Evolutionary conservation across 768 basidiomycete species (phyloP).

Genomic region (Russula earlei): DNA sequence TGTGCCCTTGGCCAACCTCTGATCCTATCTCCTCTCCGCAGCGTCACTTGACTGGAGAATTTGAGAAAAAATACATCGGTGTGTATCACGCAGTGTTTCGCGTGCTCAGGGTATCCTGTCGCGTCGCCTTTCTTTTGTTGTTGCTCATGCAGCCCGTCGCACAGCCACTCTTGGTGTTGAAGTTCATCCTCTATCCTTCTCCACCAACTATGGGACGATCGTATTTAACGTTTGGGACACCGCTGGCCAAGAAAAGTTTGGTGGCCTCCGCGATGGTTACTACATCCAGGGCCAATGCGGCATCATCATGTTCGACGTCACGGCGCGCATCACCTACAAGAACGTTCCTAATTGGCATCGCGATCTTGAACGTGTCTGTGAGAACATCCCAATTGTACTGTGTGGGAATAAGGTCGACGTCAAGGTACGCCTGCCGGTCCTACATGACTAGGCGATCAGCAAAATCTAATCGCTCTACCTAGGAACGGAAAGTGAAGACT

Average conservation of each 20-base stretch:
- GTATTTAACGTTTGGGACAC: constrained; percentile 99
- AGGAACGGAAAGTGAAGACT: constrained; percentile 99
- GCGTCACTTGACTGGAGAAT: constrained; percentile 99
- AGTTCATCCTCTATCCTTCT: constrained; percentile 91
- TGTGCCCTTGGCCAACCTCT: constrained; percentile 41
- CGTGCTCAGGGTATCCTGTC: not conserved
- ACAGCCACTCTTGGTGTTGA: constrained; percentile 98
- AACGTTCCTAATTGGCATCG: constrained; percentile 99
- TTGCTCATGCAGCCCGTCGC: constrained; percentile 15
- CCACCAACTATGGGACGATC: constrained; percentile 98
- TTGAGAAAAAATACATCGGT: constrained; percentile 99
- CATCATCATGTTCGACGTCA: constrained; percentile 99
- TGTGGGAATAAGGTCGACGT: constrained; percentile 99
- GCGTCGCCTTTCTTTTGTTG: not conserved
- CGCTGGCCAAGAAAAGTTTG: constrained; percentile 99
- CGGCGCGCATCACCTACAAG: constrained; percentile 99
- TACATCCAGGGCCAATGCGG: constrained; percentile 98
- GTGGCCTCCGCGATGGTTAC: constrained; percentile 94
- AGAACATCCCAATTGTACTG: constrained; percentile 98
- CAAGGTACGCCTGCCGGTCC: constrained; percentile 53
- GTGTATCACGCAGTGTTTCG: constrained; percentile 25
- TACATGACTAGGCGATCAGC: not conserved
- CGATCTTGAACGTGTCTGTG: constrained; percentile 98
- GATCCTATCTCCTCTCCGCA: constrained; percentile 39
- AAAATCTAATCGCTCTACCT: constrained; percentile 8